Conservation (phyloP, 2,329 filamentous ascomycete species). For the Colletotrichum eleusines region DNA sequence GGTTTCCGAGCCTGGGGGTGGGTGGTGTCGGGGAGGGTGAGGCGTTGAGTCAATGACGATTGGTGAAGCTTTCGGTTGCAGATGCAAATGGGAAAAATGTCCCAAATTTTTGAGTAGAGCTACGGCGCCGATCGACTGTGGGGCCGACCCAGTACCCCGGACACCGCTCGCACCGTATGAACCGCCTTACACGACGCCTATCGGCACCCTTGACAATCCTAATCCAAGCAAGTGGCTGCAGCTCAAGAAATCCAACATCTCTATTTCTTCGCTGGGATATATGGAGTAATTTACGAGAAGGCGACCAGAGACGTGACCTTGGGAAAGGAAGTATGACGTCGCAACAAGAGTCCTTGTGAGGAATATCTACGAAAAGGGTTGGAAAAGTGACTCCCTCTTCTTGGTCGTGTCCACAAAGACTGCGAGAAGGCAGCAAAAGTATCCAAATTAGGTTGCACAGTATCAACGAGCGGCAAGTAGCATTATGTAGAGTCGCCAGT, state of each 20-base stretch:
- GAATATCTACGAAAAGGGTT: background rate
- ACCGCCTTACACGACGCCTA: background rate
- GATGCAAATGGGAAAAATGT: slow-evolving; percentile 2
- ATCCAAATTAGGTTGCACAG: background rate
- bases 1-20: background rate
- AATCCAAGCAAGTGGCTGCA: background rate
- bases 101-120: slow-evolving; percentile 9
- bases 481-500: background rate
- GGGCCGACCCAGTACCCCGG: slow-evolving; percentile 1
- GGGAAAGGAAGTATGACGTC: background rate
- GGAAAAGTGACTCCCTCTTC: background rate
- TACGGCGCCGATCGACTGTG: slow-evolving; percentile 19
- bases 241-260: background rate
- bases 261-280: background rate
- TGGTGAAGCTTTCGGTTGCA: slow-evolving; percentile 2
- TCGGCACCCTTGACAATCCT: background rate
- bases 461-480: background rate
- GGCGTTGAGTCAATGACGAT: slow-evolving; percentile 20
- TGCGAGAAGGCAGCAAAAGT: background rate
- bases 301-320: background rate
- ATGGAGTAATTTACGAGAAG: background rate
- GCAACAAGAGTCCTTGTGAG: background rate
- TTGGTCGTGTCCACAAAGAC: background rate
- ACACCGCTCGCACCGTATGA: background rate
- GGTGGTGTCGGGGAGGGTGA: background rate